These are phyloP conservation scores for Fusarium gaditjirri DNA, from an alignment of 2,329 filamentous ascomycete species.

Conservation along the genomic window DNA sequence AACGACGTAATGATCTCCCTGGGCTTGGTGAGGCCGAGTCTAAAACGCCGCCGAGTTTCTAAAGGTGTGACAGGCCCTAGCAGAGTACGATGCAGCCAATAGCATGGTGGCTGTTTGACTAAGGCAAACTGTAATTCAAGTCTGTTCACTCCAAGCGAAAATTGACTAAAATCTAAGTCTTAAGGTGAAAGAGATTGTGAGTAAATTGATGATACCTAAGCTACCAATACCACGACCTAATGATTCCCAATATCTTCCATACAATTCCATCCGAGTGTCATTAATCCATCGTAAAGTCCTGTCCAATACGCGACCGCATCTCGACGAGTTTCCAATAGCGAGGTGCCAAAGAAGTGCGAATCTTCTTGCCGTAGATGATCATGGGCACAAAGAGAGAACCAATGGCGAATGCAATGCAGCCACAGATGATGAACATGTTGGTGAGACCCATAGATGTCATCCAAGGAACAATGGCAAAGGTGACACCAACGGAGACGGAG, in stretches of 20 bases:
- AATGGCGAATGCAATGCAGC: conserved; percentile 39
- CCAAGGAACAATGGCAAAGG: conserved; percentile 47
- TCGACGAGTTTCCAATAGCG: conserved; percentile 43
- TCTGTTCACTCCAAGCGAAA: not conserved
- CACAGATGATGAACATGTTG: conserved; percentile 45
- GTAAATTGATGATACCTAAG: not conserved
- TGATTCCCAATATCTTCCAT: not conserved
- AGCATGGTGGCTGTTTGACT: not conserved
- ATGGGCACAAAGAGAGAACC: conserved; percentile 43
- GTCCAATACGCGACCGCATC: conserved; percentile 24
- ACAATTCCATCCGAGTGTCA: not conserved
- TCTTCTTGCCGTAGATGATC: conserved; percentile 48
- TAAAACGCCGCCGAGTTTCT: not conserved
- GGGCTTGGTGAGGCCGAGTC: not conserved
- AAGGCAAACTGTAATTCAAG: not conserved
- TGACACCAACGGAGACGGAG: conserved; percentile 43
- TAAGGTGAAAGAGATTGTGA: not conserved
- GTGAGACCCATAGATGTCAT: conserved; percentile 46
- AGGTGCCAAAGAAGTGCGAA: conserved; percentile 32
- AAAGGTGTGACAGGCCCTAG: not conserved
- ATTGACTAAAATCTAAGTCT: not conserved
- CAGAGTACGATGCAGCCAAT: not conserved
- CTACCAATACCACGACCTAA: not conserved
- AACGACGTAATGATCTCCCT: not conserved
- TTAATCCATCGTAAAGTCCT: not conserved